These are phyloP conservation scores for Lachancea fermentati DNA, from an alignment of 805 yeast genomes.

Conservation along the genomic window DNA sequence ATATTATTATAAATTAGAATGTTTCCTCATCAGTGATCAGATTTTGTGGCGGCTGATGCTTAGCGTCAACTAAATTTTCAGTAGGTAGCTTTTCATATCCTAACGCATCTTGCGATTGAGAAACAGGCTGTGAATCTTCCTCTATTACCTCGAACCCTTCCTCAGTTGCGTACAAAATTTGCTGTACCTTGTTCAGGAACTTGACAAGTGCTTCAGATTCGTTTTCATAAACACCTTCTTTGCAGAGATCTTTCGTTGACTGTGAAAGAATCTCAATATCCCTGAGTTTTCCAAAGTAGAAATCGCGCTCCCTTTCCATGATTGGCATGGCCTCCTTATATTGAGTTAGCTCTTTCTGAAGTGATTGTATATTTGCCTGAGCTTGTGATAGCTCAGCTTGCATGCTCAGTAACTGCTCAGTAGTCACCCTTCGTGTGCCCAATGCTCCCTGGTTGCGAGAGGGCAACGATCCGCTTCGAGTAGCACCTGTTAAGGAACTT, in stretches of 20 bases:
- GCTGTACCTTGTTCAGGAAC: constrained; percentile 58
- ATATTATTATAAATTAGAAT: constrained; percentile 13
- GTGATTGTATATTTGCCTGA: constrained; percentile 33
- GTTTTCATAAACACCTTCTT: constrained; percentile 35
- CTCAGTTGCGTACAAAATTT: constrained; percentile 71
- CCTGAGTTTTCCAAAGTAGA: constrained; percentile 82
- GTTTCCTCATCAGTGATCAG: constrained; percentile 34
- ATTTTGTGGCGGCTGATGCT: constrained; percentile 19
- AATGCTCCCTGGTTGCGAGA: background rate
- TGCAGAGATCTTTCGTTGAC: constrained; percentile 49
- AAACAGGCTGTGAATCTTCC: constrained; percentile 17
- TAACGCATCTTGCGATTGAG: background rate
- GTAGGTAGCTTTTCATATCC: constrained; percentile 20
- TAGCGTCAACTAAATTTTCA: constrained; percentile 23
- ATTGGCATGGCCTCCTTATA: constrained; percentile 55
- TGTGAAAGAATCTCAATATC: constrained; percentile 81
- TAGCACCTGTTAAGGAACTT: constrained; percentile 1
- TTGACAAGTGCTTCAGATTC: constrained; percentile 34
- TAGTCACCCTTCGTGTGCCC: constrained; percentile 20
- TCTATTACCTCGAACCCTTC: constrained; percentile 68
- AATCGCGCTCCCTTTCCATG: constrained; percentile 77
- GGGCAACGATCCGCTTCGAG: background rate
- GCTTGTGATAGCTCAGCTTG: constrained; percentile 46
- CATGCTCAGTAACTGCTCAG: constrained; percentile 26
- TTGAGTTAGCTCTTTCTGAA: constrained; percentile 47